These are phyloP conservation scores for Sindora glabra DNA, from an alignment of 306 rosid genomes.

Conservation along the genomic window DNA sequence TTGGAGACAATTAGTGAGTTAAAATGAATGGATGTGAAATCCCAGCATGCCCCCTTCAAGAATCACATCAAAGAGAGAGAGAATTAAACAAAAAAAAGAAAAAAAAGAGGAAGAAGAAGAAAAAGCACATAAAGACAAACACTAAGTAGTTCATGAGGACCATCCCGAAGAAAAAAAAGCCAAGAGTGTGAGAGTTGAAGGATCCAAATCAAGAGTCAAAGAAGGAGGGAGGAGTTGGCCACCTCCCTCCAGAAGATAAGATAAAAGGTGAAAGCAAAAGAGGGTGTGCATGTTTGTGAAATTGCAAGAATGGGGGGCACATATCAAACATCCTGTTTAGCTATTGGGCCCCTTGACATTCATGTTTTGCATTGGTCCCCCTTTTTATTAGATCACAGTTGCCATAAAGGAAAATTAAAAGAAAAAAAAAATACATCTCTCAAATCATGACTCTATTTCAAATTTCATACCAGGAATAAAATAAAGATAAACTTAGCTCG, in stretches of 20 bases:
- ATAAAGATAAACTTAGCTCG: too few relatives aligned
- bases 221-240: background rate
- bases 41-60: constrained; percentile 20
- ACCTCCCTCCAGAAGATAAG: constrained; percentile 27
- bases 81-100: background rate
- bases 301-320: constrained; percentile 23
- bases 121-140: constrained; percentile 2
- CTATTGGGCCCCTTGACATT: constrained; percentile 32
- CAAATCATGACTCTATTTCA: too few relatives aligned
- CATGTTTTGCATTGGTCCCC: constrained; percentile 4
- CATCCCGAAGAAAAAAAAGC: constrained; percentile 4
- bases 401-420: too few relatives aligned
- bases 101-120: background rate
- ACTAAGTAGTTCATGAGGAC: constrained; percentile 19
- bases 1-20: background rate
- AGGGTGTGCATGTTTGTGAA: constrained; percentile 31
- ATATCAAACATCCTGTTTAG: constrained; percentile 23
- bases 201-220: constrained; percentile 53
- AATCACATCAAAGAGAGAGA: too few relatives aligned
- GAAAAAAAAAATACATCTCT: constrained; percentile 16
- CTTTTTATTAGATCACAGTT: background rate
- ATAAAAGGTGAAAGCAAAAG: constrained; percentile 25
- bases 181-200: constrained; percentile 1
- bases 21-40: background rate
- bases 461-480: too few relatives aligned